Conservation (phyloP, 225 moss, liverwort and hornwort species). For the Neckera pumila region DNA sequence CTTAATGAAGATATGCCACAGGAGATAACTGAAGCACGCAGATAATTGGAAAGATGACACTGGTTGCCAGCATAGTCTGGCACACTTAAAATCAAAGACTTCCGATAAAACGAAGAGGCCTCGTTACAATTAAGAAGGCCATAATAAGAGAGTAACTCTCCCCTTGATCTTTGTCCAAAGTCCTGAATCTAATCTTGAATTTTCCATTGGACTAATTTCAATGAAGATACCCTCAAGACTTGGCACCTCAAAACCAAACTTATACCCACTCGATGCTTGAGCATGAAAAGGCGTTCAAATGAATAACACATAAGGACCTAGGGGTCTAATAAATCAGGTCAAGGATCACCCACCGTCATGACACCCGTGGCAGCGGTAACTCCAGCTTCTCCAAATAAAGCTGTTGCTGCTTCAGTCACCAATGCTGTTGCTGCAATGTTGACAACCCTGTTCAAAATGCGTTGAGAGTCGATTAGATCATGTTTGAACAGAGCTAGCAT, state of each 20-base stretch:
- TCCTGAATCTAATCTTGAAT: neutral
- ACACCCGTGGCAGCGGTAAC: conserved; percentile 97
- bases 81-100: neutral
- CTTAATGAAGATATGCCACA: neutral
- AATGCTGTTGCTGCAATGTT: conserved; percentile 98
- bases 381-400: conserved; percentile 96
- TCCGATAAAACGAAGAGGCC: neutral
- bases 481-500: neutral
- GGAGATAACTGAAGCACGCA: neutral
- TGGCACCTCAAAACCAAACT: neutral
- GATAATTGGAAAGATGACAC: neutral
- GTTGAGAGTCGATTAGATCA: neutral
- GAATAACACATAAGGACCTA: neutral
- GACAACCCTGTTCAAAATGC: conserved; percentile 50
- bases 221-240: neutral
- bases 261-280: neutral
- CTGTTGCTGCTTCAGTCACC: conserved; percentile 94
- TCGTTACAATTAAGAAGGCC: neutral
- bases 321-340: neutral
- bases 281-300: neutral
- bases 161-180: neutral
- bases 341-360: conserved; percentile 68
- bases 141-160: neutral
- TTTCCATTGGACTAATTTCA: neutral
- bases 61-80: neutral